phyloP scores from a whole-genome alignment of 1,284 basidiomycete genomes.

The Moesziomyces aphidis region DNA sequence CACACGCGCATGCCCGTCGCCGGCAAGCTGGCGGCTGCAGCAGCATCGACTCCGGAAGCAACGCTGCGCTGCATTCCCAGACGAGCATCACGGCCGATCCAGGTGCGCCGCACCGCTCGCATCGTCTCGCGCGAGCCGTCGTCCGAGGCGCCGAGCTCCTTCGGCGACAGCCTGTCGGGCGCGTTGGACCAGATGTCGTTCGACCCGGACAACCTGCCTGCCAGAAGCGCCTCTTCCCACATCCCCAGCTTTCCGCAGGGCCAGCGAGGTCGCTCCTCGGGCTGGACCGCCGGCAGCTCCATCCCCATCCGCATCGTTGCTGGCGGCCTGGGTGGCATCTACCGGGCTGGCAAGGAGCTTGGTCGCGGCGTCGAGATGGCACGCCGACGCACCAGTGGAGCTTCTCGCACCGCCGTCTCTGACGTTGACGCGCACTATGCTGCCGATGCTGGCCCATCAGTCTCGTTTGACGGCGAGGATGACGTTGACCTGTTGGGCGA shows the following conservation, averaged over 20 bases:
- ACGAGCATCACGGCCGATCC: conserved; percentile 21
- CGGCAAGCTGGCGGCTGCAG: background rate
- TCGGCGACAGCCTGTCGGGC: conserved; percentile 32
- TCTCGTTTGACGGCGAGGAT: conserved; percentile 40
- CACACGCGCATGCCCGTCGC: conserved; percentile 16
- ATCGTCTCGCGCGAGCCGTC: conserved; percentile 27
- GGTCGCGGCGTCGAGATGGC: conserved; percentile 47
- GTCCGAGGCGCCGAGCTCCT: conserved; percentile 13
- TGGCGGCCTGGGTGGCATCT: conserved; percentile 44
- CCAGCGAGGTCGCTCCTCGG: conserved; percentile 31
- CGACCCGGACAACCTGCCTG: conserved; percentile 12
- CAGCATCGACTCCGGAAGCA: background rate
- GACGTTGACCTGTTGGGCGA: conserved; percentile 38
- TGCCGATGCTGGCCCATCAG: conserved; percentile 7
- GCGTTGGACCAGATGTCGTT: conserved; percentile 39
- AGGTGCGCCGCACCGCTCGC: conserved; percentile 36
- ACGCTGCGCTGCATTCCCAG: conserved; percentile 16
- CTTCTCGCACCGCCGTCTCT: conserved; percentile 1
- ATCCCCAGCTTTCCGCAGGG: conserved; percentile 51
- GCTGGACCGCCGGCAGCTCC: conserved; percentile 40
- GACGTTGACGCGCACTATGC: conserved; percentile 1
- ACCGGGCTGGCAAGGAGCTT: conserved; percentile 43
- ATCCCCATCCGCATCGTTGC: conserved; percentile 52
- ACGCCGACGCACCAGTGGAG: conserved; percentile 28
- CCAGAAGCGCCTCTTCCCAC: conserved; percentile 27